Percentiles rank a stretch among this genome's conserved stretches.
Conservation (phyloP, 768 basidiomycete species). For the Trametes cingulata region DNA sequence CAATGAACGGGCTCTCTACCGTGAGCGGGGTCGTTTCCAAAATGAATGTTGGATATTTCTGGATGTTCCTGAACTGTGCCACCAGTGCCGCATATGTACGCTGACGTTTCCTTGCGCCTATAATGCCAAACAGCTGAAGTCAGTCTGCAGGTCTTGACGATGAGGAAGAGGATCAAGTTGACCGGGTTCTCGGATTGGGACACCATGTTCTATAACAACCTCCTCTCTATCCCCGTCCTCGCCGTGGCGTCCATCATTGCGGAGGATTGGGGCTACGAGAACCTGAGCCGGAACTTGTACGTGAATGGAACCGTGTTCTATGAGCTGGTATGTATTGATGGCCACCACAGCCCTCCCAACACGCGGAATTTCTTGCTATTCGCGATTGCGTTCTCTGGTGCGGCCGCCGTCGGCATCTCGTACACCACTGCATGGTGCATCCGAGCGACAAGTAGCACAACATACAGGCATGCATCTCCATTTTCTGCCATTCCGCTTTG, state of each 20-base stretch:
- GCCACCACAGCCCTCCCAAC: slow-evolving; percentile 66
- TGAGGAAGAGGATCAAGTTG: slow-evolving; percentile 94
- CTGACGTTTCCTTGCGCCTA: slow-evolving; percentile 16
- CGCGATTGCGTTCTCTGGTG: slow-evolving; percentile 96
- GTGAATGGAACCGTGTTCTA: slow-evolving; percentile 29
- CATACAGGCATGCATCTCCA: slow-evolving; percentile 75
- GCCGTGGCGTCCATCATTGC: slow-evolving; percentile 76
- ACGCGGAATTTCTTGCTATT: slow-evolving; percentile 76
- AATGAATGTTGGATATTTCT: slow-evolving; percentile 85
- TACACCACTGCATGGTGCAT: slow-evolving; percentile 99
- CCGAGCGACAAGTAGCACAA: slow-evolving; percentile 93
- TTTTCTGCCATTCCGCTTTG: neutral
- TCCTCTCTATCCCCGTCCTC: slow-evolving; percentile 91
- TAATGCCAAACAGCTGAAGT: neutral
- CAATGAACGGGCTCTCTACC: slow-evolving; percentile 31
- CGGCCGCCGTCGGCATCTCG: slow-evolving; percentile 95
- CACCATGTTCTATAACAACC: slow-evolving; percentile 98
- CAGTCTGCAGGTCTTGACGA: slow-evolving; percentile 77
- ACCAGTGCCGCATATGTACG: slow-evolving; percentile 88
- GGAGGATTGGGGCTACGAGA: slow-evolving; percentile 88
- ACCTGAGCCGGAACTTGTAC: slow-evolving; percentile 85
- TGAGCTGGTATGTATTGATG: neutral
- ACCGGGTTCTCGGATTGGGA: slow-evolving; percentile 99
- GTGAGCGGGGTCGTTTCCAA: slow-evolving; percentile 49
- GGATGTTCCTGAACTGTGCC: slow-evolving; percentile 95